A percentile compares a stretch with the other conserved stretches of the same genome.
phyloP scores from a whole-genome alignment of 2,329 filamentous ascomycete genomes.

The Phyllosticta ampelicida region DNA sequence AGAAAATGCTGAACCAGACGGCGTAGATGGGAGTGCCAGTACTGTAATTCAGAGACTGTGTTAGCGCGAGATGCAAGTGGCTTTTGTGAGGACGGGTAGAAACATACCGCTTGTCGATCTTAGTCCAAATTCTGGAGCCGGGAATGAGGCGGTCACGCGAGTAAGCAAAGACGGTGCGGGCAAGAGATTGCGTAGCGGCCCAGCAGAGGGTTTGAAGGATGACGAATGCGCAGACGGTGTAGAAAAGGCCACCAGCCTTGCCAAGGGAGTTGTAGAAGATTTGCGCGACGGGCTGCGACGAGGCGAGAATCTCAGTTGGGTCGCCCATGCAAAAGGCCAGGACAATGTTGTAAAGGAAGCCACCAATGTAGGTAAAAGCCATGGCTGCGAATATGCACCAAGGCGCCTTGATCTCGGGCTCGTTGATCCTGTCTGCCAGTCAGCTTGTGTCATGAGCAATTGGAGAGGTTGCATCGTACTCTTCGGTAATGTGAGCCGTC shows the following conservation, averaged over 20 bases:
- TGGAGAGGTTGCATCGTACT: constrained; percentile 24
- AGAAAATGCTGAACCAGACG: constrained; percentile 46
- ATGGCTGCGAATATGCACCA: constrained; percentile 48
- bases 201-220: constrained; percentile 51
- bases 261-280: constrained; percentile 50
- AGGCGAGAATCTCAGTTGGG: constrained; percentile 34
- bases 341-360: constrained; percentile 49
- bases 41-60: neutral
- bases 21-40: constrained; percentile 44
- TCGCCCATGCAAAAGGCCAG: constrained; percentile 48
- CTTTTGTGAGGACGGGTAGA: neutral
- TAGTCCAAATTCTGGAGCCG: constrained; percentile 39
- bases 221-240: constrained; percentile 45
- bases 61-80: neutral
- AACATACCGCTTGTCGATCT: constrained; percentile 30
- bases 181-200: constrained; percentile 45
- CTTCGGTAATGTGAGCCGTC: constrained; percentile 23
- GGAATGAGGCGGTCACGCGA: constrained; percentile 43
- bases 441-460: constrained; percentile 25
- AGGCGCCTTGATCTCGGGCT: constrained; percentile 42
- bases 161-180: constrained; percentile 45
- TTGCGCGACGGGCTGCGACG: constrained; percentile 44
- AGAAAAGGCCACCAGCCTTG: constrained; percentile 42
- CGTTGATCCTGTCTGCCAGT: constrained; percentile 24
- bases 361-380: constrained; percentile 44